Conservation (phyloP, 1,284 basidiomycete genomes). For the Tilletia walkeri region DNA sequence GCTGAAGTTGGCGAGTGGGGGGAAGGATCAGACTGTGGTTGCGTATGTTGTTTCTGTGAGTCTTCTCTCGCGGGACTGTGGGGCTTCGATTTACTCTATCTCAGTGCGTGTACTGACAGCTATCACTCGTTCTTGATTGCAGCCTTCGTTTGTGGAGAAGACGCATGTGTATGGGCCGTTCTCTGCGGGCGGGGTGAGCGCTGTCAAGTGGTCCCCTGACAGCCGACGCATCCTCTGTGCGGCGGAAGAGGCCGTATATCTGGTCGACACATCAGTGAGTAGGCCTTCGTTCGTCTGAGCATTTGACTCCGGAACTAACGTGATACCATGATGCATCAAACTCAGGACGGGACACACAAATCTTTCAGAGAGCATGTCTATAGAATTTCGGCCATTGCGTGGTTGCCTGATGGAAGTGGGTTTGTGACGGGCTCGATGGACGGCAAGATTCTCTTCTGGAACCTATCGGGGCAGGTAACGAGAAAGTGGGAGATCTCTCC, state of each 20-base stretch:
- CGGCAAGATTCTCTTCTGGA: conserved; percentile 79
- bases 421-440: conserved; percentile 91
- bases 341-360: conserved; percentile 34
- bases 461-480: conserved; percentile 65
- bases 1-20: conserved; percentile 76
- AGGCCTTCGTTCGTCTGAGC: too few species aligned
- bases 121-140: conserved; percentile 1
- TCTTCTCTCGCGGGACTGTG: neutral
- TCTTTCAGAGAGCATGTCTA: conserved; percentile 71
- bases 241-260: conserved; percentile 5
- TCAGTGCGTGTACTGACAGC: neutral
- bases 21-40: conserved; percentile 80
- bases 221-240: conserved; percentile 24
- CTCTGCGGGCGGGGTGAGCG: conserved; percentile 1
- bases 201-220: conserved; percentile 39
- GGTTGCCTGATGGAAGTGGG: conserved; percentile 81
- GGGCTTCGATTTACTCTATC: too few species aligned
- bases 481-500: conserved; percentile 64
- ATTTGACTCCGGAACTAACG: neutral
- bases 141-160: conserved; percentile 8
- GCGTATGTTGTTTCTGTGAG: conserved; percentile 66
- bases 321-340: neutral
- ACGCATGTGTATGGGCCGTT: neutral
- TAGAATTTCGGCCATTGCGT: conserved; percentile 78
- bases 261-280: conserved; percentile 6